Conservation (phyloP, 495 filamentous ascomycete species). For the Podospora conica region DNA sequence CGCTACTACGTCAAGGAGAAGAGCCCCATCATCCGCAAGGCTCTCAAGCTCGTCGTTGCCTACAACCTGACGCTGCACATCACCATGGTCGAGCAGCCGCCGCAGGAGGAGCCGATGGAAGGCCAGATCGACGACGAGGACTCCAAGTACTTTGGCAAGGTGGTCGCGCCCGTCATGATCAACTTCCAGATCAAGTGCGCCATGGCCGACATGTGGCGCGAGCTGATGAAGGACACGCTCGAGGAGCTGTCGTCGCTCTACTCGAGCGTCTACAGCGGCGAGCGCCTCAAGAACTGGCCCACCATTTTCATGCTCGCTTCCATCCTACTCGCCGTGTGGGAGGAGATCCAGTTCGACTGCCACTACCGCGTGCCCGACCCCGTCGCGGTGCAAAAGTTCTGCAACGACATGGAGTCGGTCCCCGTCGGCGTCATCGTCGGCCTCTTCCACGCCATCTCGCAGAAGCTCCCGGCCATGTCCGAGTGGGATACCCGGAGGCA, state of each 20-base stretch:
- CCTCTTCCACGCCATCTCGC: slow-evolving; percentile 90
- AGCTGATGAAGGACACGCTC: slow-evolving; percentile 86
- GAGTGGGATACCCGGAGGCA: slow-evolving; percentile 90
- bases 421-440: slow-evolving; percentile 92
- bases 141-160: slow-evolving; percentile 81
- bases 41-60: slow-evolving; percentile 81
- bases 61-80: slow-evolving; percentile 91
- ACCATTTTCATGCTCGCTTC: slow-evolving; percentile 93
- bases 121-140: slow-evolving; percentile 73
- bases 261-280: slow-evolving; percentile 87
- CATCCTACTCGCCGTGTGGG: slow-evolving; percentile 86
- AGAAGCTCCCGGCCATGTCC: slow-evolving; percentile 80
- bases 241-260: slow-evolving; percentile 86
- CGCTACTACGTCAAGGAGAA: slow-evolving; percentile 80
- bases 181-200: slow-evolving; percentile 97
- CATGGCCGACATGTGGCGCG: slow-evolving; percentile 92
- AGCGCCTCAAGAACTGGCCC: slow-evolving; percentile 93
- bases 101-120: slow-evolving; percentile 67
- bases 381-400: slow-evolving; percentile 81
- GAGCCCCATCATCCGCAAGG: slow-evolving; percentile 80
- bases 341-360: slow-evolving; percentile 95
- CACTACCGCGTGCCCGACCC: slow-evolving; percentile 84
- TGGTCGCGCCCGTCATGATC: slow-evolving; percentile 90
- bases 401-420: slow-evolving; percentile 86
- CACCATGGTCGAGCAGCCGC: slow-evolving; percentile 81